A percentile compares a stretch with the other conserved stretches of the same genome.
phyloP scores from a whole-genome alignment of 805 yeast species.

The Kregervanrija pseudodelftensis region DNA sequence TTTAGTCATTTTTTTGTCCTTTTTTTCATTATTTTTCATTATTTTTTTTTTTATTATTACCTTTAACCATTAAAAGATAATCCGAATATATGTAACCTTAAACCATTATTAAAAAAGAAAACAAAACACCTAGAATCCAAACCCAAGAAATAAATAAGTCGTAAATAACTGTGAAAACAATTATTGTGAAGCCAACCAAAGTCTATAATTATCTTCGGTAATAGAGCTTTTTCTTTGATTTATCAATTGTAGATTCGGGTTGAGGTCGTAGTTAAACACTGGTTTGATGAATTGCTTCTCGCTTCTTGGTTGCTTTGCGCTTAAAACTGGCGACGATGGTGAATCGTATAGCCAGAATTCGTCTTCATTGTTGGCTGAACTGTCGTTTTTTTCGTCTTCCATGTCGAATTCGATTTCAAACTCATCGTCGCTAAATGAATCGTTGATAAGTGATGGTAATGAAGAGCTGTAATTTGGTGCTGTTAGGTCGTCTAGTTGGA shows the following conservation, averaged over 20 bases:
- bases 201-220: constrained; percentile 5
- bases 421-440: neutral
- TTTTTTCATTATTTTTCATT: neutral
- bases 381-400: neutral
- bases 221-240: neutral
- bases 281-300: no score
- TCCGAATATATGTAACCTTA: neutral
- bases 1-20: no score
- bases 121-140: neutral
- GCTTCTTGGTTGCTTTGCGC: no score
- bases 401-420: constrained; percentile 1
- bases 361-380: neutral
- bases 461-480: constrained; percentile 15
- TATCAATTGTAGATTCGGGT: no score
- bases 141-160: neutral
- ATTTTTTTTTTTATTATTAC: neutral
- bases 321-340: neutral
- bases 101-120: neutral
- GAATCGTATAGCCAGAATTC: constrained; percentile 1
- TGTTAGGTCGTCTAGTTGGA: constrained; percentile 17
- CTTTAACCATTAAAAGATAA: neutral
- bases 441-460: constrained; percentile 14
- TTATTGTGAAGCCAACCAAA: constrained; percentile 5
- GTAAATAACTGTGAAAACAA: neutral
- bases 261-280: no score